Base-by-base conservation (phyloP, 352 stramenopile species). In the Phytophthora cajani region DNA sequence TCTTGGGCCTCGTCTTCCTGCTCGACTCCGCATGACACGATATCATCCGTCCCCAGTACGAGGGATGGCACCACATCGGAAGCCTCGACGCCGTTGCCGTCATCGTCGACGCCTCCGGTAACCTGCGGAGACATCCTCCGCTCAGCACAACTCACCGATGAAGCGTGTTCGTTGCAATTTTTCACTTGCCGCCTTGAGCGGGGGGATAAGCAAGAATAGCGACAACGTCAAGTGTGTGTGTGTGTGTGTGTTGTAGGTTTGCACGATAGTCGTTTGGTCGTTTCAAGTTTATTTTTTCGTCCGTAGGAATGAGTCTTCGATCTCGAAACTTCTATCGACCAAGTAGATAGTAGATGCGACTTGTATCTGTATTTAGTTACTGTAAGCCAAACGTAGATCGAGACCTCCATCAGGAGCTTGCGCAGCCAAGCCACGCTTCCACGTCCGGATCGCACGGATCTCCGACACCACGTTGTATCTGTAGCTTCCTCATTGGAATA, bases 401-500 rank as follows among this genome's bases (percentile, higher is more conserved):
- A 36, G 30, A 36, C 11, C 30, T 17, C 17, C 0, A 44, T 44
- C 12, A 44, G 38, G 4, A 68, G 67, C 30, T 40, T 63, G 51
- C 63, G 7, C 27, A 83, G 1, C 77, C 72, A 14, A 84, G 74
- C 77, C 71, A 84, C 6, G 57, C 38, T 44, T 87, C 79, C 3
- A 81, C 58, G 5, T 30, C 57, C 10, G 64, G 58, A 7, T 78
- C 60, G 51, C 79, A 82, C 21, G 63, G 23, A 7, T 60, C 21
- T 4, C 79, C 76, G 30, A 80, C 66, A 8, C 68, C 54, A 8
- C 57, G 66, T 36, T 66, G 46, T 52, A 84, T 84, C 50, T 84
- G 61, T 36, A 79, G 53, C 33, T 71, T 57, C 11, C 76, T 71
- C 73, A 79, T 80, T 7, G 25, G 40, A 11, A 75, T 73, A 38